Conservation (phyloP, 345 rosid genomes). For the Rhizophora apiculata region DNA sequence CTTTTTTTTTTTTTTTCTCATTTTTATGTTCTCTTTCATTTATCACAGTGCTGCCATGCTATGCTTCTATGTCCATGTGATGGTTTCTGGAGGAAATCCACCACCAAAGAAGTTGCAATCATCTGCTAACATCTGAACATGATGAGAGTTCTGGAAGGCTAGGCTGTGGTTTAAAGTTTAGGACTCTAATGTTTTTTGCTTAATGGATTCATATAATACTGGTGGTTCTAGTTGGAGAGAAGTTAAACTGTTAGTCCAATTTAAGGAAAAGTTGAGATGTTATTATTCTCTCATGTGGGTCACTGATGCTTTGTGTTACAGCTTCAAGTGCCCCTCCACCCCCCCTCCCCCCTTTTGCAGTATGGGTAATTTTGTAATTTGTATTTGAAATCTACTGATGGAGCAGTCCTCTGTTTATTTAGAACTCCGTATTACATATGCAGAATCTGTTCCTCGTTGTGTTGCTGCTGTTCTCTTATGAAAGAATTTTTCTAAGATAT, state of each 20-base stretch:
- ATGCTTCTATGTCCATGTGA: conserved; percentile 69
- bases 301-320: background rate
- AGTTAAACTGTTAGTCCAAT: background rate
- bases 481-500: too few relatives aligned
- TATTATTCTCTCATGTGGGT: background rate
- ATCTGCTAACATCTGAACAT: conserved; percentile 19
- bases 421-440: too few relatives aligned
- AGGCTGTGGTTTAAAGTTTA: background rate
- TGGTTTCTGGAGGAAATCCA: conserved; percentile 91
- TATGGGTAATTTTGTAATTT: too few relatives aligned
- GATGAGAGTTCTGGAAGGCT: conserved; percentile 6
- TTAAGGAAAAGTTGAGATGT: background rate
- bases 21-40: background rate
- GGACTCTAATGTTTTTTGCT: too few relatives aligned
- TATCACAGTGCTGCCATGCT: conserved; percentile 76
- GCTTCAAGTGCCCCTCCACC: too few relatives aligned
- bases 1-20: background rate
- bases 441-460: too few relatives aligned
- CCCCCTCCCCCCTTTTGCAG: too few relatives aligned
- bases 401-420: too few relatives aligned
- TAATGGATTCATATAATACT: background rate
- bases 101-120: conserved; percentile 83
- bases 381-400: too few relatives aligned
- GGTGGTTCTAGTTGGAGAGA: background rate
- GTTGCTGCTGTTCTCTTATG: too few relatives aligned